These are phyloP conservation scores for Paxillus rubicundulus DNA, from an alignment of 768 basidiomycete species.

Conservation along the genomic window DNA sequence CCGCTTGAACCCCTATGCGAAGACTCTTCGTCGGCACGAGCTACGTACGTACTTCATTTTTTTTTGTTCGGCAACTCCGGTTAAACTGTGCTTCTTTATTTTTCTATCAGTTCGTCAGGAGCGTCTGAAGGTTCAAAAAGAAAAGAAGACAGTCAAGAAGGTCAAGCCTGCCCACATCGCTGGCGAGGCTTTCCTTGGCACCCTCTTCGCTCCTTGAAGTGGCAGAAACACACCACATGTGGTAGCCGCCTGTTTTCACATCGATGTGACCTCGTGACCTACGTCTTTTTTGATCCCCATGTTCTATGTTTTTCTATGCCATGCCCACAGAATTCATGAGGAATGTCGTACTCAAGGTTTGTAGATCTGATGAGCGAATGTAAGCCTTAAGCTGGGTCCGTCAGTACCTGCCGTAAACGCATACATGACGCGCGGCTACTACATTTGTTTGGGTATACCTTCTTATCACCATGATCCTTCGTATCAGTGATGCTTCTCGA, in stretches of 20 bases:
- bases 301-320: slow-evolving; percentile 15
- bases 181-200: slow-evolving; percentile 80
- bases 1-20: slow-evolving; percentile 98
- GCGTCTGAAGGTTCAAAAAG: slow-evolving; percentile 60
- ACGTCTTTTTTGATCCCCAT: slow-evolving; percentile 8
- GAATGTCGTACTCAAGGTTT: background rate
- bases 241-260: slow-evolving; percentile 5
- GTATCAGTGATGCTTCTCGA: too few relatives aligned
- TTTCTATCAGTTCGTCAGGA: slow-evolving; percentile 68
- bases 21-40: slow-evolving; percentile 87
- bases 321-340: slow-evolving; percentile 15
- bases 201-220: slow-evolving; percentile 79
- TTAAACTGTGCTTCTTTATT: slow-evolving; percentile 5
- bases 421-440: too few relatives aligned
- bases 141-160: slow-evolving; percentile 55
- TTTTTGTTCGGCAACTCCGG: background rate
- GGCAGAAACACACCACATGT: background rate
- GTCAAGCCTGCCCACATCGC: slow-evolving; percentile 59
- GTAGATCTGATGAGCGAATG: too few relatives aligned
- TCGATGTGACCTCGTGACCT: slow-evolving; percentile 2
- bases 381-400: too few relatives aligned
- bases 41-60: slow-evolving; percentile 57
- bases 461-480: too few relatives aligned
- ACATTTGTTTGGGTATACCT: too few relatives aligned
- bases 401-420: too few relatives aligned